Percentiles rank a stretch among this genome's conserved stretches.
These are phyloP conservation scores for Thalassiosira gravida DNA, from an alignment of 352 stramenopile species.

Conservation along the genomic window DNA sequence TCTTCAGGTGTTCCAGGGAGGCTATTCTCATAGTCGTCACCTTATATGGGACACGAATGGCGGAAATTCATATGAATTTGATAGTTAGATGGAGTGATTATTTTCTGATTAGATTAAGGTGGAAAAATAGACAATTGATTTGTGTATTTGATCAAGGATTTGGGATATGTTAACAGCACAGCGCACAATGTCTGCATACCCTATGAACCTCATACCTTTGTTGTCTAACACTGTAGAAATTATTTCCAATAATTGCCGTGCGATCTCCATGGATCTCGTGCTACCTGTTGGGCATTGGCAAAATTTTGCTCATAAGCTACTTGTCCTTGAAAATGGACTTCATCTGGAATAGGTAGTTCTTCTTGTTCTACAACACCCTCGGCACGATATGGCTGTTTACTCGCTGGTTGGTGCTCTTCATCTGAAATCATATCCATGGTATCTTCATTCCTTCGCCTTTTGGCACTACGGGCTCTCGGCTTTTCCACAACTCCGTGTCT, in stretches of 20 bases:
- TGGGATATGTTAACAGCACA: no score
- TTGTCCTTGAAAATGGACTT: neutral
- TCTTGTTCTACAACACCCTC: neutral
- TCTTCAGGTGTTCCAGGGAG: no score
- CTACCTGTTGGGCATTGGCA: conserved; percentile 7
- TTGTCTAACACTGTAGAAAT: no score
- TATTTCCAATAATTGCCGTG: neutral
- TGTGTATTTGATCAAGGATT: no score
- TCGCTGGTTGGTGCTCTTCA: neutral
- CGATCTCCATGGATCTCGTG: neutral
- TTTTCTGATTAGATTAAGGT: no score
- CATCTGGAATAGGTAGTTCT: neutral
- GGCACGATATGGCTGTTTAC: neutral
- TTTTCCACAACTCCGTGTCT: conserved; percentile 3
- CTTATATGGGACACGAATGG: no score
- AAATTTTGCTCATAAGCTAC: neutral
- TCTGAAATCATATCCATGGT: neutral
- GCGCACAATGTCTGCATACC: no score
- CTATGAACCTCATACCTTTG: no score
- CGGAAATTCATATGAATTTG: no score
- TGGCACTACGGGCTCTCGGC: neutral
- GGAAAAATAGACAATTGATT: no score
- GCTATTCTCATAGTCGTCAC: no score
- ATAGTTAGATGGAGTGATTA: no score
- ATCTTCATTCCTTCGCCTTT: neutral